phyloP scores from a whole-genome alignment of 768 basidiomycete species.

The Mycena venus region DNA sequence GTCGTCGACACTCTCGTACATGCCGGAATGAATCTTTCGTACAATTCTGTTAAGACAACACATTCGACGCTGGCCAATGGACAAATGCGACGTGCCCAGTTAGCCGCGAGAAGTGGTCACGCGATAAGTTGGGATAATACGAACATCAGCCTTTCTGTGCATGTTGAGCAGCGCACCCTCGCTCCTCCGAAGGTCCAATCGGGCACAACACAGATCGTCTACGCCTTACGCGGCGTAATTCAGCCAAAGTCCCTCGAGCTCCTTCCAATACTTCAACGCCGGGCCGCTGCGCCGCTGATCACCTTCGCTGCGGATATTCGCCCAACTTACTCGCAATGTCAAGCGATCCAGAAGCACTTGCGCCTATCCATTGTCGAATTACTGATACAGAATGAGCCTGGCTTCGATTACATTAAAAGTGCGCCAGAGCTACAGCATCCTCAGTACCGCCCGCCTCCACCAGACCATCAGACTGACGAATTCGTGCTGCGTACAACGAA shows the following conservation, averaged over 20 bases:
- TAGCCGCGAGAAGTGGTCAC: neutral
- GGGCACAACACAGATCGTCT: neutral
- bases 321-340: neutral
- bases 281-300: neutral
- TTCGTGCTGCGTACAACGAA: constrained; percentile 19
- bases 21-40: constrained; percentile 1
- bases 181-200: constrained; percentile 10
- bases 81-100: neutral
- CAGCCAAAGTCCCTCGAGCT: neutral
- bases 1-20: constrained; percentile 8
- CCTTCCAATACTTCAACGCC: neutral
- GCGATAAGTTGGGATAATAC: constrained; percentile 13
- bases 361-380: neutral
- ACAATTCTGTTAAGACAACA: neutral
- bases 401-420: neutral
- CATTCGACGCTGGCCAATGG: neutral
- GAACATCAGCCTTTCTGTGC: neutral
- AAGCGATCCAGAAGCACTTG: neutral
- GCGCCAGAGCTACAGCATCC: neutral
- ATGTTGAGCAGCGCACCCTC: neutral
- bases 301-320: neutral
- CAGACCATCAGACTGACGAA: constrained; percentile 9
- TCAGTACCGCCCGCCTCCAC: constrained; percentile 1
- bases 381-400: neutral
- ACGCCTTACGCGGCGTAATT: neutral